Percentiles rank a stretch among this genome's conserved stretches.
Evolutionary conservation across 768 basidiomycete genomes (phyloP).

Genomic region (Ramaria sp.): DNA sequence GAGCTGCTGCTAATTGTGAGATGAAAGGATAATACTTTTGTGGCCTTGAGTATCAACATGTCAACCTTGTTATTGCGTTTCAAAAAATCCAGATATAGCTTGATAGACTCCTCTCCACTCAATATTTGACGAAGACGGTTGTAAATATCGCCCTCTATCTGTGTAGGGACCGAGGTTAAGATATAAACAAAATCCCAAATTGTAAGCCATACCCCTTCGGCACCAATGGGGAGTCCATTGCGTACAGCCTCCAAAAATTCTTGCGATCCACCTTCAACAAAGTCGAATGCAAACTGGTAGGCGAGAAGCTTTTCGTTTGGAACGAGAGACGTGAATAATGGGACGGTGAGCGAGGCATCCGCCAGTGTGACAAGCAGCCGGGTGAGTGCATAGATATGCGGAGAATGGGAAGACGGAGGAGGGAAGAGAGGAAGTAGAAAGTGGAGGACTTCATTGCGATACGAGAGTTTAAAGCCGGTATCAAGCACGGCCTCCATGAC

Average conservation of each 20-base stretch:
- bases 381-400: conserved; percentile 71
- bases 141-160: conserved; percentile 54
- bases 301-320: conserved; percentile 65
- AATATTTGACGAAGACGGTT: conserved; percentile 76
- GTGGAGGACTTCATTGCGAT: conserved; percentile 70
- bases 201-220: conserved; percentile 38
- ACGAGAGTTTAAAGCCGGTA: conserved; percentile 77
- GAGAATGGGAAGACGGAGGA: conserved; percentile 54
- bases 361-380: conserved; percentile 85
- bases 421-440: conserved; percentile 85
- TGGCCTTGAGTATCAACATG: conserved; percentile 81
- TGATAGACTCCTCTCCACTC: conserved; percentile 84
- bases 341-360: conserved; percentile 66
- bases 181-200: not conserved
- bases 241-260: conserved; percentile 80
- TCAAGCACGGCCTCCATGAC: conserved; percentile 88
- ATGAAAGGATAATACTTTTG: conserved; percentile 46
- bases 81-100: conserved; percentile 90
- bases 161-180: conserved; percentile 8
- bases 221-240: conserved; percentile 55
- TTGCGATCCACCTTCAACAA: conserved; percentile 88
- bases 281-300: conserved; percentile 92
- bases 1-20: not conserved
- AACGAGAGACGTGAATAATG: conserved; percentile 62
- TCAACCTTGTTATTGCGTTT: conserved; percentile 91